Evolutionary conservation across 2,329 filamentous ascomycete species (phyloP).

Genomic region (Xylariaceae sp.): DNA sequence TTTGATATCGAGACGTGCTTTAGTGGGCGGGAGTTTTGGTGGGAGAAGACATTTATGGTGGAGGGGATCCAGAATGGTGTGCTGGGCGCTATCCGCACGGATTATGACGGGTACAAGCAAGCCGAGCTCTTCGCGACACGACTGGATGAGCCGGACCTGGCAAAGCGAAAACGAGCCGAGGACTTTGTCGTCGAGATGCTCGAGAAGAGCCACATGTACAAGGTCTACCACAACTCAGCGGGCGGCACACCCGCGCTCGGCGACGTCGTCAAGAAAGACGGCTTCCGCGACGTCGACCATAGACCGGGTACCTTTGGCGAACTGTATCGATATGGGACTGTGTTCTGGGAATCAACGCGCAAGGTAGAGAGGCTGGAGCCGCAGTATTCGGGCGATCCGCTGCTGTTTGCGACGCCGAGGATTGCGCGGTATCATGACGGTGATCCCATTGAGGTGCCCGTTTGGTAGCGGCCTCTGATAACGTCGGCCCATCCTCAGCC

Average conservation of each 20-base stretch:
- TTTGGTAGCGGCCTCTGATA: too few species aligned
- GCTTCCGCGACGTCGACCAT: constrained; percentile 28
- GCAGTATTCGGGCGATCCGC: constrained; percentile 22
- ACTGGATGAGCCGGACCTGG: constrained; percentile 30
- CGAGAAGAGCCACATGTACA: constrained; percentile 35
- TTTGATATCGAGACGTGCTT: constrained; percentile 30
- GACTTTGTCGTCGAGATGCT: constrained; percentile 33
- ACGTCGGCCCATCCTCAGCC: too few species aligned
- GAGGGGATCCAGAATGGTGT: constrained; percentile 19
- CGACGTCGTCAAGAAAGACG: constrained; percentile 28
- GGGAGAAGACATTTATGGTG: constrained; percentile 33
- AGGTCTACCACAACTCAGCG: constrained; percentile 35
- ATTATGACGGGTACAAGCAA: constrained; percentile 29
- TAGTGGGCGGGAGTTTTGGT: constrained; percentile 33
- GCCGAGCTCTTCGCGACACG: constrained; percentile 31
- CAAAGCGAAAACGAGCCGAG: constrained; percentile 28
- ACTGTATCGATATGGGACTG: constrained; percentile 33
- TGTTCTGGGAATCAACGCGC: constrained; percentile 32
- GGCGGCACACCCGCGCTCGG: constrained; percentile 30
- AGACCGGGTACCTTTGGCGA: constrained; percentile 34
- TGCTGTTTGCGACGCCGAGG: constrained; percentile 23
- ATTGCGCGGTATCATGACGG: too few species aligned
- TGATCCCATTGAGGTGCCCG: too few species aligned
- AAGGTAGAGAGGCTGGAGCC: constrained; percentile 26
- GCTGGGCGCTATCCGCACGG: constrained; percentile 31